phyloP scores from a whole-genome alignment of 2,329 filamentous ascomycete species.

The Neopestalotiopsis sp. region DNA sequence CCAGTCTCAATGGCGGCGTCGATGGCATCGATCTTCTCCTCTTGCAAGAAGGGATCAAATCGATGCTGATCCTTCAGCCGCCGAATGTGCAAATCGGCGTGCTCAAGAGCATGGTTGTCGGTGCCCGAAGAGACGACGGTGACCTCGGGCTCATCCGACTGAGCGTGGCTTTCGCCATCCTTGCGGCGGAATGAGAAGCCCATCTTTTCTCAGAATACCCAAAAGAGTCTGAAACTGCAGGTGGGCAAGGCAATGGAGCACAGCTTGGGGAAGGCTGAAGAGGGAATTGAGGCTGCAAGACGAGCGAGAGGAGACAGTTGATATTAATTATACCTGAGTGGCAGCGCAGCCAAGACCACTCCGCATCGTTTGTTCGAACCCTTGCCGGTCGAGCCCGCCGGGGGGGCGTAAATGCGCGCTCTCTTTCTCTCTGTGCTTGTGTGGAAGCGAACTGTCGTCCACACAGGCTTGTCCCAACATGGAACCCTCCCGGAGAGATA shows the following conservation, averaged over 20 bases:
- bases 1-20: constrained; percentile 61
- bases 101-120: neutral
- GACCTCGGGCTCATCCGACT: neutral
- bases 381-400: neutral
- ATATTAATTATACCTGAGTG: constrained; percentile 12
- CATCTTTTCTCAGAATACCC: constrained; percentile 6
- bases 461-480: neutral
- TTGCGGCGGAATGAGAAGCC: constrained; percentile 18
- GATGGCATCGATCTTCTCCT: constrained; percentile 66
- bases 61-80: constrained; percentile 17
- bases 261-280: neutral
- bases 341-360: neutral
- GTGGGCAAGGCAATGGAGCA: neutral
- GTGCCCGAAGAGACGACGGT: neutral
- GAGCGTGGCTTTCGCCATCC: neutral
- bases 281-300: neutral
- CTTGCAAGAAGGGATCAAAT: constrained; percentile 45
- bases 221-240: neutral
- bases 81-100: constrained; percentile 8
- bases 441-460: constrained; percentile 3
- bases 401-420: neutral
- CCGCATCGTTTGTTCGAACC: neutral
- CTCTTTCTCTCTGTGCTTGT: neutral
- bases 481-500: neutral
- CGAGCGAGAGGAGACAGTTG: neutral